phyloP scores from a whole-genome alignment of 257 asterid species.

The Perilla frutescens region DNA sequence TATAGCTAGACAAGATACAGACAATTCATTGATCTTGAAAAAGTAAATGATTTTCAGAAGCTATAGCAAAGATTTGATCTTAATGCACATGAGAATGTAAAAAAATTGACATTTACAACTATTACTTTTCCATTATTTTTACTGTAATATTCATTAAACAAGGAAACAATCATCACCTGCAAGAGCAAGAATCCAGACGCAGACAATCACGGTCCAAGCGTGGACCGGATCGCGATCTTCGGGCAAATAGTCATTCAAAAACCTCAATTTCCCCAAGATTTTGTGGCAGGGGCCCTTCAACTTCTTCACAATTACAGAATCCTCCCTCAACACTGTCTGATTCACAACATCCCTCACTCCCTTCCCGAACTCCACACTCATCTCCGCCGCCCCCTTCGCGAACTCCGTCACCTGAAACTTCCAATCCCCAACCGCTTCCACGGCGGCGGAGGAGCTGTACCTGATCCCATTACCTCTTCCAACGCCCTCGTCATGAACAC shows the following conservation, averaged over 20 bases:
- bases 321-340: slow-evolving; percentile 83
- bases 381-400: slow-evolving; percentile 89
- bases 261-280: slow-evolving; percentile 57
- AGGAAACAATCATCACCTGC: slow-evolving; percentile 51
- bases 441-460: slow-evolving; percentile 35
- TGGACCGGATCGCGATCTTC: slow-evolving; percentile 98
- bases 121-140: not conserved
- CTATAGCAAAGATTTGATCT: not conserved
- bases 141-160: not conserved
- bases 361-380: slow-evolving; percentile 90
- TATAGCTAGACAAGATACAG: not conserved
- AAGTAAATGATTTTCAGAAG: not conserved
- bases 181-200: slow-evolving; percentile 59
- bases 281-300: slow-evolving; percentile 64
- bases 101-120: slow-evolving; percentile 12
- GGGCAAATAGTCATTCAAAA: slow-evolving; percentile 80
- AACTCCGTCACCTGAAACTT: slow-evolving; percentile 79
- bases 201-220: slow-evolving; percentile 75
- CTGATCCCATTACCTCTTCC: slow-evolving; percentile 33
- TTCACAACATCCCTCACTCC: slow-evolving; percentile 91
- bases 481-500: slow-evolving; percentile 38
- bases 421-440: slow-evolving; percentile 54
- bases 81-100: not conserved
- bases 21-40: not conserved
- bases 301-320: slow-evolving; percentile 75